These are phyloP conservation scores for Talaromyces stipitatus DNA, from an alignment of 495 filamentous ascomycete genomes.

Conservation along the genomic window DNA sequence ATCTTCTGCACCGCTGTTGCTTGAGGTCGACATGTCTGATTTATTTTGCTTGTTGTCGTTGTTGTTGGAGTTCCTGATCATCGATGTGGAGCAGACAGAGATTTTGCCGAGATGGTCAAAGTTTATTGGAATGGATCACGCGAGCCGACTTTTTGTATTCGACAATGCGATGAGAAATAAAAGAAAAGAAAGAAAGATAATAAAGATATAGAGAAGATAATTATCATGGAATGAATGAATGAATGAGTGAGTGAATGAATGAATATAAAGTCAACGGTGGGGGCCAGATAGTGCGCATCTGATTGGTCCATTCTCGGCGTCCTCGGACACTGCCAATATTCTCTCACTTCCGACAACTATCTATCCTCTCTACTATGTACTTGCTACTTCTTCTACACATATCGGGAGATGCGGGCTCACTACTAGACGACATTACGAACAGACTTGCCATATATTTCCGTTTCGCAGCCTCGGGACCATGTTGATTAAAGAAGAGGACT, in stretches of 20 bases:
- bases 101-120: background rate
- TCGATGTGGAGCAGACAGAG: constrained; percentile 3
- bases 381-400: background rate
- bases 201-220: too few species aligned
- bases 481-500: background rate
- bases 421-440: too few species aligned
- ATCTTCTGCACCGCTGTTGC: constrained; percentile 19
- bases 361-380: too few species aligned
- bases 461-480: too few species aligned
- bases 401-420: too few species aligned
- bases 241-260: constrained; percentile 4
- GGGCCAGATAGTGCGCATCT: background rate
- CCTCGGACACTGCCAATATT: background rate
- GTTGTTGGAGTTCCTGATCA: background rate
- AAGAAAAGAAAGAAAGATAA: background rate
- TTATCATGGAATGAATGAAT: background rate
- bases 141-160: background rate
- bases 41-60: background rate
- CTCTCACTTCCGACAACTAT: too few species aligned
- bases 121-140: background rate
- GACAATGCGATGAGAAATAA: background rate
- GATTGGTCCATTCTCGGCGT: background rate
- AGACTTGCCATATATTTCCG: too few species aligned
- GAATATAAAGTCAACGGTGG: constrained; percentile 10
- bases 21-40: background rate